These are phyloP conservation scores for Citrus hindsii DNA, from an alignment of 345 rosid species.

Conservation along the genomic window DNA sequence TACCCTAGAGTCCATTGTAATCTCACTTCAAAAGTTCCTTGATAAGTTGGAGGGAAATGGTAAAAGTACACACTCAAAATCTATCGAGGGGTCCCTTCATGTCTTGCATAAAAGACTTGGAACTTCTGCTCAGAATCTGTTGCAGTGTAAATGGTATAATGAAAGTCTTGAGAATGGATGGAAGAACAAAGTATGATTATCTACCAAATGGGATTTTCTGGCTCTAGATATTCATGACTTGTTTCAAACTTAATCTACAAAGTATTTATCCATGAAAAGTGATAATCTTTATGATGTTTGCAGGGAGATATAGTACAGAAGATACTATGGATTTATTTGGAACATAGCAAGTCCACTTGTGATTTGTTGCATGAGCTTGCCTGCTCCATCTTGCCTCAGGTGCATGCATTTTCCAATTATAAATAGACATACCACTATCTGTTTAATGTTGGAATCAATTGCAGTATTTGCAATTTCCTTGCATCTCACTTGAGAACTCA, in stretches of 20 bases:
- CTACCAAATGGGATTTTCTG: constrained; percentile 6
- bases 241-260: constrained; percentile 1
- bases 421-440: background rate
- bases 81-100: constrained; percentile 32
- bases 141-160: constrained; percentile 53
- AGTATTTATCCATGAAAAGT: constrained; percentile 6
- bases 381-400: constrained; percentile 70
- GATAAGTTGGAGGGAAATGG: constrained; percentile 38
- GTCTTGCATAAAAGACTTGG: constrained; percentile 44
- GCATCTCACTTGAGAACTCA: background rate
- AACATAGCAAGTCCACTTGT: constrained; percentile 51
- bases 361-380: constrained; percentile 70
- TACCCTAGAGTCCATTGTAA: constrained; percentile 51
- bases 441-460: background rate
- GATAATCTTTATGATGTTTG: constrained; percentile 10
- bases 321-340: constrained; percentile 65
- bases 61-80: constrained; percentile 18
- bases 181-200: constrained; percentile 65
- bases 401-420: constrained; percentile 14
- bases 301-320: constrained; percentile 77
- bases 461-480: background rate
- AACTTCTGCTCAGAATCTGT: constrained; percentile 63
- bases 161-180: constrained; percentile 57
- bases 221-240: constrained; percentile 8
- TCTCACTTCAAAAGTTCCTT: constrained; percentile 38